phyloP scores from a whole-genome alignment of 331 rosid species.

The Quercus lobata region DNA sequence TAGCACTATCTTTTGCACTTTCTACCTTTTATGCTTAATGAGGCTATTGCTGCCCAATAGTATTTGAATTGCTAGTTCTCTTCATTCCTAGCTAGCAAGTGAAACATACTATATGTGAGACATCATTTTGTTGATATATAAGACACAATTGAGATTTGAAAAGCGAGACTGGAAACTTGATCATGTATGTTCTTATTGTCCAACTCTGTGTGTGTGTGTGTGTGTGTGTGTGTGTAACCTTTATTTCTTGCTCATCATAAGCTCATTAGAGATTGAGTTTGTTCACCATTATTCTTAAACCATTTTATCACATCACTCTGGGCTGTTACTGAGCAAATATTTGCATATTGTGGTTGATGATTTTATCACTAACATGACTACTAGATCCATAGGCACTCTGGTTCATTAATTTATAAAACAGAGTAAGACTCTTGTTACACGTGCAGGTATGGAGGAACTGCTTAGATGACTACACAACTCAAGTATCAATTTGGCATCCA shows the following conservation, averaged over 20 bases:
- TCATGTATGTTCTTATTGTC: not conserved
- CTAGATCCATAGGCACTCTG: not conserved
- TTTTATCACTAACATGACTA: not conserved
- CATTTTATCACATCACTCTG: not conserved
- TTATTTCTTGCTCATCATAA: not conserved
- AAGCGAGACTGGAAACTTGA: not conserved
- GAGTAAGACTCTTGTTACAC: not conserved
- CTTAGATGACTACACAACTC: constrained; percentile 62
- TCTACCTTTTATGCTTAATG: not conserved
- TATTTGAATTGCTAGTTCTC: not conserved
- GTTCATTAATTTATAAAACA: not conserved
- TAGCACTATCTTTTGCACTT: not conserved
- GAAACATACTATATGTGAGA: not conserved
- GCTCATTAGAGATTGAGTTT: not conserved
- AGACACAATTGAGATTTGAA: not conserved
- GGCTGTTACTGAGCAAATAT: not conserved
- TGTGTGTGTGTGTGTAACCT: not conserved
- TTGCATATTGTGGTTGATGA: not conserved
- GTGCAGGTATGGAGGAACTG: constrained; percentile 96
- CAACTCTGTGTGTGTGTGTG: not conserved
- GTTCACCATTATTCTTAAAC: not conserved
- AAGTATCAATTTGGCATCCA: constrained; percentile 85
- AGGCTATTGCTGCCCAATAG: not conserved
- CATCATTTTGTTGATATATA: not conserved
- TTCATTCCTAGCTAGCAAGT: not conserved